Conservation (phyloP, 345 rosid genomes). For the Iberis pinnata region DNA sequence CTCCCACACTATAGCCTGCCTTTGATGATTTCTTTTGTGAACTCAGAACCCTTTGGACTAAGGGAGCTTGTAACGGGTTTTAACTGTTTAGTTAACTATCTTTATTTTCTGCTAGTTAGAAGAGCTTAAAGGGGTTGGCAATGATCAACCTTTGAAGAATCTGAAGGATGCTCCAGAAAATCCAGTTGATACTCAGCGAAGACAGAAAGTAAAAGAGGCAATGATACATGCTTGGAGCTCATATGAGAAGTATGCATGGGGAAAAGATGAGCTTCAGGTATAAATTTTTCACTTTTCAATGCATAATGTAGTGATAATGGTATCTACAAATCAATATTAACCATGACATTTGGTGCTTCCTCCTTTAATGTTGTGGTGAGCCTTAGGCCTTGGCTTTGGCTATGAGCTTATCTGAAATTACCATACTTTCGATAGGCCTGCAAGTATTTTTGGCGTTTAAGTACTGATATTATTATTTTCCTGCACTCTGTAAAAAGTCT, state of each 20-base stretch:
- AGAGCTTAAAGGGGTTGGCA: constrained; percentile 32
- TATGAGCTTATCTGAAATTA: too few relatives aligned
- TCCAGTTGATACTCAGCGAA: constrained; percentile 55
- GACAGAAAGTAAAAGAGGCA: constrained; percentile 88
- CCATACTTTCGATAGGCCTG: too few relatives aligned
- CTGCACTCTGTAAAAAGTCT: too few relatives aligned
- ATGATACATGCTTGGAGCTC: constrained; percentile 97
- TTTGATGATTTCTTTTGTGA: too few relatives aligned
- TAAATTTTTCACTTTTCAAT: background rate
- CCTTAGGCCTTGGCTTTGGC: too few relatives aligned
- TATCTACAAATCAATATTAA: background rate
- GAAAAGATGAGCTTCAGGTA: constrained; percentile 94
- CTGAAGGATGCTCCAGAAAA: constrained; percentile 40
- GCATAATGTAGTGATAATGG: background rate
- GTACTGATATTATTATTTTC: too few relatives aligned
- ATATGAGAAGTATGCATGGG: constrained; percentile 96
- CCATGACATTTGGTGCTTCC: too few relatives aligned
- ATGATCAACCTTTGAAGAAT: constrained; percentile 24
- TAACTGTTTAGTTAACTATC: background rate
- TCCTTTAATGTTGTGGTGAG: too few relatives aligned
- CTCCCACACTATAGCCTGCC: background rate
- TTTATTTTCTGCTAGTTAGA: constrained; percentile 40
- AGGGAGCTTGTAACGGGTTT: background rate
- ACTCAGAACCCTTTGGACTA: too few relatives aligned
- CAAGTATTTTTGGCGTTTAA: too few relatives aligned